These are phyloP conservation scores for Yamadazyma mexicana DNA, from an alignment of 1,139 yeast species.

Conservation along the genomic window DNA sequence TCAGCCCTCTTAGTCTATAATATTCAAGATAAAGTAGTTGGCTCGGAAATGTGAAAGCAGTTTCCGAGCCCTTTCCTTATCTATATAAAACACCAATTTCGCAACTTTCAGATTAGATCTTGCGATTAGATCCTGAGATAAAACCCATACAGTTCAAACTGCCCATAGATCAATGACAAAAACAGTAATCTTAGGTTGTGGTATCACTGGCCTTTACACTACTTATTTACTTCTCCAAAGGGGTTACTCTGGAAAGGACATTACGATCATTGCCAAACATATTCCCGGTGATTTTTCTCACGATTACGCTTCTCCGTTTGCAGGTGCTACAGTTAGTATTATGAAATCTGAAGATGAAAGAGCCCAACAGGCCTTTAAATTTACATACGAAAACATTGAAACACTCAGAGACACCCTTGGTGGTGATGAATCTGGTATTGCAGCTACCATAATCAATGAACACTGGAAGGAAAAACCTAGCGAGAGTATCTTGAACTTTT, in stretches of 20 bases:
- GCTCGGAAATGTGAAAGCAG: no score
- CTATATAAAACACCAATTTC: no score
- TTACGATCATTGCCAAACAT: slow-evolving; percentile 20
- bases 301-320: slow-evolving; percentile 24
- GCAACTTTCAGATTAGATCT: no score
- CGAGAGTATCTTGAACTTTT: slow-evolving; percentile 6
- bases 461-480: slow-evolving; percentile 7
- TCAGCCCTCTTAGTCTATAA: no score
- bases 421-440: slow-evolving; percentile 9
- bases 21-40: no score
- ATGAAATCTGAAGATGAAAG: neutral
- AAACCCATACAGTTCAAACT: no score
- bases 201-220: slow-evolving; percentile 27
- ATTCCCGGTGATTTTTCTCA: slow-evolving; percentile 24
- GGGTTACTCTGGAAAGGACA: slow-evolving; percentile 15
- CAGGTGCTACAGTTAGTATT: slow-evolving; percentile 22
- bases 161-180: neutral
- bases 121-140: no score
- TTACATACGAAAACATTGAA: slow-evolving; percentile 18
- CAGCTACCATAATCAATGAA: slow-evolving; percentile 11
- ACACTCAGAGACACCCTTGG: slow-evolving; percentile 15
- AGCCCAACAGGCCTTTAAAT: slow-evolving; percentile 9
- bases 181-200: slow-evolving; percentile 12
- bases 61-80: no score
- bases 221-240: slow-evolving; percentile 19